Base-by-base conservation (phyloP, 192 early-diverging fungal genomes). In the Linnemannia schmuckeri region DNA sequence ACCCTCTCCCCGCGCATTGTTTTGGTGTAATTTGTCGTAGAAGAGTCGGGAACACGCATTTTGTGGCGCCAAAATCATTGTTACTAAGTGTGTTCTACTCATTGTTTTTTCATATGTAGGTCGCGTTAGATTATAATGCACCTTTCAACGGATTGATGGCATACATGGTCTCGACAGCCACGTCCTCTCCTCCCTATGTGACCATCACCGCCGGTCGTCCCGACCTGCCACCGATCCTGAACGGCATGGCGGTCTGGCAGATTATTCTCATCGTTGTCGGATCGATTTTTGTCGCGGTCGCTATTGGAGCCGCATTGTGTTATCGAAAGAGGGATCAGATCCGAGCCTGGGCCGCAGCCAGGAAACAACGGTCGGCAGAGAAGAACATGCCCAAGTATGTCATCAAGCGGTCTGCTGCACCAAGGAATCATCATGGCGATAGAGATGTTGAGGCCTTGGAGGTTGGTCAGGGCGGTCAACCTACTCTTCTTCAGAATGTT, bases 81-180 rank as follows among this genome's bases (percentile, higher is more conserved):
- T 52, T 18, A 6, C 20, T 52, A 22, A 52, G 18, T 49, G 37
- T 37, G 37, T 37, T 63, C 61, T 33, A 1, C 3, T 63, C 61
- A 27, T 1, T n/a, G 3, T 66, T 9, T 10, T 46, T 52, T 55
- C 13, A 20, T 33, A 41, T 13, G 10, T 73, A 88, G 87, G 91
- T 92, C 22, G 91, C 91, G 2, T 40, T 92, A 46, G 91, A 92
- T 49, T 92, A 93, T 66, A 93, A 92, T 77, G 90, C 91, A 17
- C 90, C 91, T 12, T 92, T 91, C 61, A 85, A 89, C 24, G 86
- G 85, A 4, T 55, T 93, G 57, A 76, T 93, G 75, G 92, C 92
- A 17, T 91, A 93, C 77, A 91, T 91, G 73, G 77, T 93, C 38
- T 82, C 80, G 38, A 88, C 85, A 33, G 77, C 88, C 9, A 75